Percentiles rank a stretch among this genome's conserved stretches.
Evolutionary conservation across 2,329 filamentous ascomycete species (phyloP).

Genomic region (Juglanconis oblonga): DNA sequence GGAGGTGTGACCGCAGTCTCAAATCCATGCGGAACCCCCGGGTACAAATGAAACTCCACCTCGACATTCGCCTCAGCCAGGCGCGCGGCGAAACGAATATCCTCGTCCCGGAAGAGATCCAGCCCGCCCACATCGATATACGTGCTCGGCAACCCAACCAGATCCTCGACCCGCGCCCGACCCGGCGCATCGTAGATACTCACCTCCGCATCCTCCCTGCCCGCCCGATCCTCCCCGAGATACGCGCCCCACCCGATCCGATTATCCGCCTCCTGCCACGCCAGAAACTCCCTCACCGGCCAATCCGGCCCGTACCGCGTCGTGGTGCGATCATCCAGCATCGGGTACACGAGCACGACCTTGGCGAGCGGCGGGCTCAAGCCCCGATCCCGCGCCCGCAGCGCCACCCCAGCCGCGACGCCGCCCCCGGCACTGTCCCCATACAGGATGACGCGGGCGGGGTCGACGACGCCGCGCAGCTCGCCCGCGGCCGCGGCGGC

Average conservation of each 20-base stretch:
- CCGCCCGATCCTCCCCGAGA: conserved; percentile 2
- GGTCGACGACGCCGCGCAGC: not conserved
- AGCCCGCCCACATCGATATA: conserved; percentile 38
- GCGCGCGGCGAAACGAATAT: conserved; percentile 28
- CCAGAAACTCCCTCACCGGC: not conserved
- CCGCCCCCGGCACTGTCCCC: conserved; percentile 7
- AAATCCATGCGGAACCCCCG: conserved; percentile 38
- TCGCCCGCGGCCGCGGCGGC: conserved; percentile 1
- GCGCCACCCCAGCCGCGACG: conserved; percentile 20
- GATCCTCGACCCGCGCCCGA: conserved; percentile 18
- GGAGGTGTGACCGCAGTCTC: conserved; percentile 21
- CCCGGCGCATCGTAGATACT: conserved; percentile 23
- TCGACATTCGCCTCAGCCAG: conserved; percentile 31
- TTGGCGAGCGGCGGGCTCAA: conserved; percentile 24
- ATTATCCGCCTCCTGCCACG: not conserved
- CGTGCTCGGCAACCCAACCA: conserved; percentile 31
- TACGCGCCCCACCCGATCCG: conserved; percentile 4
- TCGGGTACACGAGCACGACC: conserved; percentile 26
- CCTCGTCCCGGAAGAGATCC: conserved; percentile 37
- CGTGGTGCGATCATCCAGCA: conserved; percentile 25
- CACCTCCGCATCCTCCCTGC: conserved; percentile 7
- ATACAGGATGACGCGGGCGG: not conserved
- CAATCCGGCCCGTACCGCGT: not conserved
- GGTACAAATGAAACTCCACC: conserved; percentile 39
- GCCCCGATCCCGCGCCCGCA: conserved; percentile 33